Percentiles rank a stretch among this genome's conserved stretches.
Conservation (phyloP, 768 basidiomycete species). For the Mycena epipterygia region DNA sequence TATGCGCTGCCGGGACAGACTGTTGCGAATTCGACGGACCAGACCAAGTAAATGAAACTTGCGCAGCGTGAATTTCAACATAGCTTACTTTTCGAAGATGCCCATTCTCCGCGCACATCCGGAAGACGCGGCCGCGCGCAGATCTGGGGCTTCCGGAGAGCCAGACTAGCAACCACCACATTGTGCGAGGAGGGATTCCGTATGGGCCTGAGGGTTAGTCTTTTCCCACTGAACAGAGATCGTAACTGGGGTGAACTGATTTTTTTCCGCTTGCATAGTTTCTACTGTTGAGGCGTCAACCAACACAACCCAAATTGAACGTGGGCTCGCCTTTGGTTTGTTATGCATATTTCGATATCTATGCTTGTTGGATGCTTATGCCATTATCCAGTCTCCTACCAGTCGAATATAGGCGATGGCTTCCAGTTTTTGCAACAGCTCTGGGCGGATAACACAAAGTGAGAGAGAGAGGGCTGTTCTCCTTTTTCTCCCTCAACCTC, state of each 20-base stretch:
- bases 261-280: not conserved
- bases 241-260: constrained; percentile 30
- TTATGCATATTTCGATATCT: too few relatives aligned
- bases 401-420: not conserved
- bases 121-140: too few relatives aligned
- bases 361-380: too few relatives aligned
- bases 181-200: too few relatives aligned
- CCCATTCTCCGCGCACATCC: constrained; percentile 29
- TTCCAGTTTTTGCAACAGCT: constrained; percentile 21
- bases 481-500: not conserved
- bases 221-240: constrained; percentile 36
- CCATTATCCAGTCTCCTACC: too few relatives aligned
- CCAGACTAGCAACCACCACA: constrained; percentile 29
- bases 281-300: constrained; percentile 23
- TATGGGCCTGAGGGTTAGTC: constrained; percentile 39
- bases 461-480: too few relatives aligned
- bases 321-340: too few relatives aligned
- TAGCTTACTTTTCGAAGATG: not conserved
- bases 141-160: constrained; percentile 35
- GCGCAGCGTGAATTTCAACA: not conserved
- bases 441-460: constrained; percentile 8
- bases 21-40: constrained; percentile 27
- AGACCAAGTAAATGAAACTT: constrained; percentile 6
- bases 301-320: constrained; percentile 58
- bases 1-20: constrained; percentile 12